phyloP scores from a whole-genome alignment of 1,139 yeast species.

The Yamadazyma atmosphaerica region DNA sequence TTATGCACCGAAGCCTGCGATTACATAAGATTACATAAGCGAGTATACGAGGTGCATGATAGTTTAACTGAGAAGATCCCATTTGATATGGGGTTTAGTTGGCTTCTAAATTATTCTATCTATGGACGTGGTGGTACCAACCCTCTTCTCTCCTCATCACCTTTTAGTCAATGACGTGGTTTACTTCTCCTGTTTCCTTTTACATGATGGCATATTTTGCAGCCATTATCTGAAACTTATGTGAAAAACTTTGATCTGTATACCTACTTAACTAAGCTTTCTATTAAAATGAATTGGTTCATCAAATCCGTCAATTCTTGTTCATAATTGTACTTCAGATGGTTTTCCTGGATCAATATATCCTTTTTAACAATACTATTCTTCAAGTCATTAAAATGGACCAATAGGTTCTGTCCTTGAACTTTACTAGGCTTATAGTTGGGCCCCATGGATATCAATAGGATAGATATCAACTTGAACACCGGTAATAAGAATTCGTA shows the following conservation, averaged over 20 bases:
- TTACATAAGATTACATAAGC: too few species aligned
- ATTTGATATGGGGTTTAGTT: too few species aligned
- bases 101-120: too few species aligned
- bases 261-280: slow-evolving; percentile 44
- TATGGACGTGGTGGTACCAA: too few species aligned
- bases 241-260: neutral
- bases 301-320: slow-evolving; percentile 42
- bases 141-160: too few species aligned
- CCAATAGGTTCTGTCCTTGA: slow-evolving; percentile 54
- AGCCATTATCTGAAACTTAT: neutral
- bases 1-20: too few species aligned
- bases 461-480: slow-evolving; percentile 70
- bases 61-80: too few species aligned
- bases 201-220: neutral
- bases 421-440: slow-evolving; percentile 64
- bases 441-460: slow-evolving; percentile 76
- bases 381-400: slow-evolving; percentile 55
- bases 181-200: too few species aligned
- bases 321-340: slow-evolving; percentile 11
- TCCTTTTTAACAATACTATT: slow-evolving; percentile 74
- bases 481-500: slow-evolving; percentile 76
- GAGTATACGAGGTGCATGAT: too few species aligned
- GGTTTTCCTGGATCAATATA: slow-evolving; percentile 37
- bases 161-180: too few species aligned
- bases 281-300: slow-evolving; percentile 55